Evolutionary conservation across 495 filamentous ascomycete species (phyloP), one percentile per base, ranked within the genome.

Genomic region (Eremomyces bilateralis): DNA sequence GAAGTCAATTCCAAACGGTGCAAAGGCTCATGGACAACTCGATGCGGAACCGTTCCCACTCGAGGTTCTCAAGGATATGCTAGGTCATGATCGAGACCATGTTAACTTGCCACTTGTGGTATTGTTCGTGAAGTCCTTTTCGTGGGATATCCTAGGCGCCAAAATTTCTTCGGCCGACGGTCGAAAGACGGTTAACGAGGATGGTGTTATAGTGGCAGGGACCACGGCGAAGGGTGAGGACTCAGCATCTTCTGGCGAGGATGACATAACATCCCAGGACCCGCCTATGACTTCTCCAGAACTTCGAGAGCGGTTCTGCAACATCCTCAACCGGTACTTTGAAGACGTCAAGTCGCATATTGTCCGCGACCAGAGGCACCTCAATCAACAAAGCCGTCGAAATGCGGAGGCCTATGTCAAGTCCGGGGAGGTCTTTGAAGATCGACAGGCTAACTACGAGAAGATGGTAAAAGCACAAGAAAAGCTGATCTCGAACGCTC

Each of bases 381-480:
- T 95, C 22, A 63, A 66, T 38, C 63, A 60, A 17, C 88, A 99
- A 54, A 78, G 73, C 31, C 77, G 80, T 38, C 82, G 84, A 32
- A 94, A 99, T 59, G 83, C 90, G 2, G 88, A 99, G 52, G 88
- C 85, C 4, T 99, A 99, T 49, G 81, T 99, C 43, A 93, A 92
- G 49, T 95, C 90, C 28, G 88, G 88, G 11, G 88, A 99, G 47
- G 84, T 99, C 29, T 99, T 99, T 42, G 88, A 99, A 50, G 88
- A 99, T 47, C 79, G 88, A 13, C 88, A 99, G 49, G 68, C 82
- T 20, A 94, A 82, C 45, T 92, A 88, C 41, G 88, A 99, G 51
- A 93, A 81, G 54, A 72, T 80, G 50, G 57, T 81, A 5, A 95
- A 93, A 56, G 66, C 77, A 3, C 76, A 94, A 42, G 88, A 99